phyloP scores from a whole-genome alignment of 2,329 filamentous ascomycete species.

The Cercospora sojina region DNA sequence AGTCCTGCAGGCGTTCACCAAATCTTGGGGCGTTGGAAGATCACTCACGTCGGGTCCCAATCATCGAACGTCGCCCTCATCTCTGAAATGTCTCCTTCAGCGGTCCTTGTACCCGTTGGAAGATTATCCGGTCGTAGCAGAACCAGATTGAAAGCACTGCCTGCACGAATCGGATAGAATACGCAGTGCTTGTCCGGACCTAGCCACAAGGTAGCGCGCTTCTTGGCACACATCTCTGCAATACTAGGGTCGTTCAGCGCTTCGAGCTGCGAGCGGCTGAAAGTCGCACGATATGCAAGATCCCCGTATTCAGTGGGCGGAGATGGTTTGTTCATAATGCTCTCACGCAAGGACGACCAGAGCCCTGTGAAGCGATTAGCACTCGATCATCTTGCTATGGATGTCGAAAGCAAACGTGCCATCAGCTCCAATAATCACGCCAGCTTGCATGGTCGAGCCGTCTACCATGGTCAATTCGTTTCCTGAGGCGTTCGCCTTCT shows the following conservation, averaged over 20 bases:
- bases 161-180: constrained; percentile 58
- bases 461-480: constrained; percentile 42
- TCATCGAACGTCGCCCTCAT: constrained; percentile 58
- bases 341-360: neutral
- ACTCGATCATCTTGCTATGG: neutral
- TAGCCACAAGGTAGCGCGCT: constrained; percentile 53
- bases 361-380: neutral
- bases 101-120: constrained; percentile 51
- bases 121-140: constrained; percentile 63
- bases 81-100: constrained; percentile 56
- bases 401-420: constrained; percentile 39
- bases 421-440: constrained; percentile 62
- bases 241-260: constrained; percentile 16
- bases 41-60: constrained; percentile 59
- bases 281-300: constrained; percentile 61
- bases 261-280: constrained; percentile 52
- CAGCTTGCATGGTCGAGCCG: constrained; percentile 46
- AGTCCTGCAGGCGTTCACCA: neutral
- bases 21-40: neutral
- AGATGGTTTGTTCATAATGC: neutral
- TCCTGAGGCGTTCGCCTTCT: constrained; percentile 45
- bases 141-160: constrained; percentile 63
- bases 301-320: constrained; percentile 39
- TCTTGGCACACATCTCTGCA: constrained; percentile 4
- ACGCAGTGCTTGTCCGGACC: constrained; percentile 61